Conservation (phyloP, 2,329 filamentous ascomycete genomes). For the Cordyceps tenuipes region DNA sequence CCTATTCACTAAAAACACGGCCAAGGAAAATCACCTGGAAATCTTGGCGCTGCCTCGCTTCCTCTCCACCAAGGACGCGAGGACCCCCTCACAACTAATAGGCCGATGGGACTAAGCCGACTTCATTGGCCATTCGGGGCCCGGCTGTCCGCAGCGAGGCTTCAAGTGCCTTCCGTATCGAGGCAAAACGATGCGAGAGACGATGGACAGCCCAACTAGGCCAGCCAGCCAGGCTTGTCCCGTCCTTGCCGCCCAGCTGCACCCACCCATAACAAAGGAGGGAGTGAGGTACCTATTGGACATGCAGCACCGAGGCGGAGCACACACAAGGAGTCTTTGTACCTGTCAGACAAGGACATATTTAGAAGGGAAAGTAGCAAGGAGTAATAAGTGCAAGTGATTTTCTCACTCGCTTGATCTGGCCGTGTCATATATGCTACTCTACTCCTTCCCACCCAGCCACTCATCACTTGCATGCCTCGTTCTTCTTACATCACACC, state of each 20-base stretch:
- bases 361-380: too few species aligned
- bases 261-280: neutral
- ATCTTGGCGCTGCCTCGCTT: neutral
- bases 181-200: conserved; percentile 2
- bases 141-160: conserved; percentile 5
- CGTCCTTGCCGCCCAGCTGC: conserved; percentile 1
- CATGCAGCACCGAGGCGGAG: conserved; percentile 3
- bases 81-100: neutral
- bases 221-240: neutral
- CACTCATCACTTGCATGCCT: neutral
- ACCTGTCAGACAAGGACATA: neutral
- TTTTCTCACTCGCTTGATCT: neutral
- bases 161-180: conserved; percentile 5
- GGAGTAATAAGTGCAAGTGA: neutral
- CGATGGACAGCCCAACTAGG: neutral
- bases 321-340: conserved; percentile 5
- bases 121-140: neutral
- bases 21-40: neutral
- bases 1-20: neutral
- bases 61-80: neutral
- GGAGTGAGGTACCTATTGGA: neutral
- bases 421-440: neutral
- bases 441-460: neutral
- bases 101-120: conserved; percentile 1
- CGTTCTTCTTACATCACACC: neutral